Base-by-base conservation (phyloP, 2,329 filamentous ascomycete genomes). In the Cercospora zeina region DNA sequence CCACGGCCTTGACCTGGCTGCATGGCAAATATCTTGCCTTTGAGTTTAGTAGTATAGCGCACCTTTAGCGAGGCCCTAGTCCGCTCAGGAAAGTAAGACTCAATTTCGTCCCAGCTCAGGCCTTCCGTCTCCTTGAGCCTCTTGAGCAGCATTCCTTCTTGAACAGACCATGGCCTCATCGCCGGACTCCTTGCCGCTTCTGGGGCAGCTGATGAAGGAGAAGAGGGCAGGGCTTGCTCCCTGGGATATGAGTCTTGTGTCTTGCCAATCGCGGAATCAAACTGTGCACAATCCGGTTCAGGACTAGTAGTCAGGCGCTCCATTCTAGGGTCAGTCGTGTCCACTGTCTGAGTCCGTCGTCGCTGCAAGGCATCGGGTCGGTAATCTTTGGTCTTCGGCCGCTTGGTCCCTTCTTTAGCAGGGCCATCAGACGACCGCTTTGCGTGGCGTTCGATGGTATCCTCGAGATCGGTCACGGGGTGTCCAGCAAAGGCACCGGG, bases 91-190 rank as follows among this genome's bases (percentile, higher is more conserved):
- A 78, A 75, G 27, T 75, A 66, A 7, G 58, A 31, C 0, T 69
- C 68, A 7, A 81, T 77, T 1, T 75, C 65, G 1, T 66, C 57
- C 77, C 78, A 80, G 7, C 62, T 62, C 4, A 72, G 62, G 6
- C 67, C 66, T 34, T 77, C 74, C 0, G 76, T 74, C 56, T 79
- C 77, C 53, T 77, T 80, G 5, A 81, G 58, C 36, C 75, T 75
- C 4, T 77, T 74, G 0, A 81, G 65, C 5, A 76, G 64, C 1
- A 54, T 54, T 27, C 74, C 69, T 45, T 76, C 74, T 30, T 73
- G 68, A 11, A 27, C 24, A n/a, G 54, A 30, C 54, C 54, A 56
- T 31, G 34, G 34, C 14, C 9, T 42, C 30, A 21, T 13, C 19
- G n/a, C n/a, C 14, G n/a, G 33, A 39, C 54, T 42, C 4, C 10